Percentiles rank a stretch among this genome's conserved stretches.
Evolutionary conservation across 2,329 filamentous ascomycete species (phyloP).

Genomic region (Rosellinia necatrix): DNA sequence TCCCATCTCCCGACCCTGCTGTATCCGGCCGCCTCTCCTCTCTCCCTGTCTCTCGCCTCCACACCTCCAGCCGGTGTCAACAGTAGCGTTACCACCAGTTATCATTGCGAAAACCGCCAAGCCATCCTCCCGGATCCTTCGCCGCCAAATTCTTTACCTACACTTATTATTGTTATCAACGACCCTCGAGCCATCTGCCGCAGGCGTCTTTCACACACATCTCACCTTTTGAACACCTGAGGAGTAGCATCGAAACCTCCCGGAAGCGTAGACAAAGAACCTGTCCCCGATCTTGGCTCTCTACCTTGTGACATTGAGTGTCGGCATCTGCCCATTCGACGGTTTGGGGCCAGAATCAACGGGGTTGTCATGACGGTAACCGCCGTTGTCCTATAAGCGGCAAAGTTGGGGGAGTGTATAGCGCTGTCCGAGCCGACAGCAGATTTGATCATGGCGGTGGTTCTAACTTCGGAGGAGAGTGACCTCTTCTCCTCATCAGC

Average conservation of each 20-base stretch:
- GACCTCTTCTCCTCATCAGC: slow-evolving; percentile 59
- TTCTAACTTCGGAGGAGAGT: slow-evolving; percentile 61
- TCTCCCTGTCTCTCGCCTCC: not conserved
- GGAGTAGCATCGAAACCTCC: slow-evolving; percentile 5
- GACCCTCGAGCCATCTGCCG: not conserved
- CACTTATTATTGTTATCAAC: not conserved
- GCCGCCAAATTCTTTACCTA: not conserved
- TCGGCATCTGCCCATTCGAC: not conserved
- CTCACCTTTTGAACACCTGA: slow-evolving; percentile 17
- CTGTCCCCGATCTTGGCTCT: not conserved
- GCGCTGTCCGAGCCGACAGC: slow-evolving; percentile 4
- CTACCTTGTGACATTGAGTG: not conserved
- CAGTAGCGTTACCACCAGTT: not conserved
- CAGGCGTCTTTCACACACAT: not conserved
- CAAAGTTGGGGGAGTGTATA: slow-evolving; percentile 36
- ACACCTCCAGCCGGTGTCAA: not conserved
- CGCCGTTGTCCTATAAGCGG: slow-evolving; percentile 28
- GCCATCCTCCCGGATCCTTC: not conserved
- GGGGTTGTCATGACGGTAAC: slow-evolving; percentile 32
- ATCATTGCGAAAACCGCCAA: slow-evolving; percentile 3
- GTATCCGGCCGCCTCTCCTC: not conserved
- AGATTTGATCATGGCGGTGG: slow-evolving; percentile 55
- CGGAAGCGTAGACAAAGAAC: slow-evolving; percentile 20
- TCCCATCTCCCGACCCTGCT: slow-evolving; percentile 5
- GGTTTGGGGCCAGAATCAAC: slow-evolving; percentile 3